phyloP scores from a whole-genome alignment of 257 asterid species.

The Petrea volubilis region DNA sequence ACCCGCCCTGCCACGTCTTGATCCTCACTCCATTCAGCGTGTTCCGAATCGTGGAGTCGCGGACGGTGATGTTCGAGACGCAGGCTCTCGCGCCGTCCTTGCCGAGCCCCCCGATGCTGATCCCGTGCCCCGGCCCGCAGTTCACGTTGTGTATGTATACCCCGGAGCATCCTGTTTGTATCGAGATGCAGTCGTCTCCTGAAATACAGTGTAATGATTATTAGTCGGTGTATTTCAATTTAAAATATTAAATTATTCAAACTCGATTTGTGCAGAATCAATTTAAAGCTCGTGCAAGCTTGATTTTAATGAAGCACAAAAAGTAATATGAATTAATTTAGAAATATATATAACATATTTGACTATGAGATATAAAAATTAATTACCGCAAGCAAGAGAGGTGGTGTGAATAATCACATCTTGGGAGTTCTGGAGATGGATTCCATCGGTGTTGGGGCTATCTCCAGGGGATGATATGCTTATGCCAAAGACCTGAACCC shows the following conservation, averaged over 20 bases:
- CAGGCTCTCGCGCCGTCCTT: slow-evolving; percentile 41
- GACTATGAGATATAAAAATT: not conserved
- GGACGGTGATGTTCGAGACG: slow-evolving; percentile 49
- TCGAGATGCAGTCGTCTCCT: slow-evolving; percentile 65
- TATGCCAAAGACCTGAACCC: slow-evolving; percentile 39
- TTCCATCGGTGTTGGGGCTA: slow-evolving; percentile 69
- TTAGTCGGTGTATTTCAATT: too few species aligned
- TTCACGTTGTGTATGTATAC: slow-evolving; percentile 35
- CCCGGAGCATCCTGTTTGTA: slow-evolving; percentile 47
- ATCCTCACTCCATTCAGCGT: slow-evolving; percentile 46
- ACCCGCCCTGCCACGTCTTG: slow-evolving; percentile 64
- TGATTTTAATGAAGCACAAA: too few species aligned
- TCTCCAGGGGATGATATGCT: slow-evolving; percentile 50
- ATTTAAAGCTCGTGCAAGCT: too few species aligned
- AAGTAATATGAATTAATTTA: too few species aligned
- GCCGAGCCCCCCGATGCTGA: slow-evolving; percentile 58
- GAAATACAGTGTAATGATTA: not conserved
- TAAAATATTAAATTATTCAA: too few species aligned
- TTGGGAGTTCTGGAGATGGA: slow-evolving; percentile 51
- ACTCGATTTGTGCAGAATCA: too few species aligned
- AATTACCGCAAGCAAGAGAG: slow-evolving; percentile 53
- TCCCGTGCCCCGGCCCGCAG: slow-evolving; percentile 63
- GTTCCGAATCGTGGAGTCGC: slow-evolving; percentile 33
- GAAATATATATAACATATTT: not conserved
- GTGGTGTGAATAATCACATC: slow-evolving; percentile 38